A percentile compares a stretch with the other conserved stretches of the same genome.
These are phyloP conservation scores for Papiliotrema flavescens DNA, from an alignment of 1,284 basidiomycete species.

Conservation along the genomic window DNA sequence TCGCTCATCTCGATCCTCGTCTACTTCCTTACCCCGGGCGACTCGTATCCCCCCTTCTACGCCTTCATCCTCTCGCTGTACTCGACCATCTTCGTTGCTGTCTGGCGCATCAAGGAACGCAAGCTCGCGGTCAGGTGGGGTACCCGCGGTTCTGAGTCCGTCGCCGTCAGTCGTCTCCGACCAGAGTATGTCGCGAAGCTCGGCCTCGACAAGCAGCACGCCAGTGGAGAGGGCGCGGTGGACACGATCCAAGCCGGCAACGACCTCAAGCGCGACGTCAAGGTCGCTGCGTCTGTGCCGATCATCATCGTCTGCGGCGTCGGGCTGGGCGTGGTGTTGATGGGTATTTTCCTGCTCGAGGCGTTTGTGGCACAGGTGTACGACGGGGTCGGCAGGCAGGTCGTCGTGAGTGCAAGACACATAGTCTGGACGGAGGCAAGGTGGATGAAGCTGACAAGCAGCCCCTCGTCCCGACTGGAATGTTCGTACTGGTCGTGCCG, in stretches of 20 bases:
- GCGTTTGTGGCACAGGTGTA: conserved; percentile 82
- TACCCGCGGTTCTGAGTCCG: conserved; percentile 61
- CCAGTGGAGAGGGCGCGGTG: conserved; percentile 14
- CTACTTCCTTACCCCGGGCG: conserved; percentile 52
- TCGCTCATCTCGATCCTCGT: conserved; percentile 39
- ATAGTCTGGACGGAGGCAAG: too few species aligned
- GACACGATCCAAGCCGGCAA: conserved; percentile 32
- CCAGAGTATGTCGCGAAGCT: conserved; percentile 57
- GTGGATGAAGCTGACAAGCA: conserved; percentile 32
- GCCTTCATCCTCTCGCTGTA: conserved; percentile 71
- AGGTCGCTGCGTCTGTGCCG: conserved; percentile 71
- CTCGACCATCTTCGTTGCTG: conserved; percentile 80
- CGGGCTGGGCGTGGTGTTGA: conserved; percentile 66
- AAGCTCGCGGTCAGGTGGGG: conserved; percentile 76
- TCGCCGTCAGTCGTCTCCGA: conserved; percentile 70
- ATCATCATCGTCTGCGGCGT: conserved; percentile 72
- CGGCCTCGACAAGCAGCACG: conserved; percentile 41
- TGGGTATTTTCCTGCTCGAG: conserved; percentile 78
- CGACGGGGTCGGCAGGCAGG: conserved; percentile 73
- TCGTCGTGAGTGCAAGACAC: conserved; percentile 73
- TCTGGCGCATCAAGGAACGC: conserved; percentile 80
- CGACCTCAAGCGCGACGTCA: conserved; percentile 63
- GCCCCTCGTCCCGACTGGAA: conserved; percentile 76
- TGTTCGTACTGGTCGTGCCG: conserved; percentile 80
- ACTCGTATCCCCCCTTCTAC: conserved; percentile 72